A percentile compares a stretch with the other conserved stretches of the same genome.
These are phyloP conservation scores for Crocinoboletus sp. DNA, from an alignment of 1,284 basidiomycete species.

Conservation along the genomic window DNA sequence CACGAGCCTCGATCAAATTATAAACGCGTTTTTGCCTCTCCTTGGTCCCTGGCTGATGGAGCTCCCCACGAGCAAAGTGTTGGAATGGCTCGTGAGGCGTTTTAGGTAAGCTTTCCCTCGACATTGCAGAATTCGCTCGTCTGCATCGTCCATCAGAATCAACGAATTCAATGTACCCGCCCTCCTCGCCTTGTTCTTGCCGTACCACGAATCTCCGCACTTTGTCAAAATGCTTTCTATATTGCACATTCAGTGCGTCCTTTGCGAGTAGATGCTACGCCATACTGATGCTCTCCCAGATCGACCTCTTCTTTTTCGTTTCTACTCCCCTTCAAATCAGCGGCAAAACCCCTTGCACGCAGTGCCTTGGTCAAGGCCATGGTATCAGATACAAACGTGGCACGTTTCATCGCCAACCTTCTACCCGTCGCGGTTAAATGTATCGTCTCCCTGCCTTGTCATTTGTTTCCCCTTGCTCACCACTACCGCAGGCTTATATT, in stretches of 20 bases:
- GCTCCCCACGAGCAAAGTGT: constrained; percentile 76
- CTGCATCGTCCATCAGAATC: constrained; percentile 49
- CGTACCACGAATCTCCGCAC: constrained; percentile 94
- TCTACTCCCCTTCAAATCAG: constrained; percentile 71
- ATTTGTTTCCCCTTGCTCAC: constrained; percentile 5
- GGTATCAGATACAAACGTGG: constrained; percentile 65
- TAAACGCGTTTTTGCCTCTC: constrained; percentile 64
- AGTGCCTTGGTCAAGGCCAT: constrained; percentile 70
- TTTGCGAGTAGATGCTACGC: not conserved
- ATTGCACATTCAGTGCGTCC: constrained; percentile 64
- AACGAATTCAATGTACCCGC: constrained; percentile 90
- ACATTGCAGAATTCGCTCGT: not conserved
- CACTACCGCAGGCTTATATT: constrained; percentile 21
- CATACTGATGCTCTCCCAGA: constrained; percentile 28
- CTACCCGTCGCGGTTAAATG: constrained; percentile 59
- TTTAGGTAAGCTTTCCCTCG: constrained; percentile 63
- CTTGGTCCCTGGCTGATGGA: constrained; percentile 84
- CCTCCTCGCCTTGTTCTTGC: constrained; percentile 83
- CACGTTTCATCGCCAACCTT: constrained; percentile 64
- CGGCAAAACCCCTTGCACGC: constrained; percentile 68
- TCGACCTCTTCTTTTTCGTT: constrained; percentile 56
- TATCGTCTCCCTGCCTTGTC: constrained; percentile 16
- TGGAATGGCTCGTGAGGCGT: constrained; percentile 95
- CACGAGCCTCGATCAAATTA: constrained; percentile 52
- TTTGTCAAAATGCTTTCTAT: constrained; percentile 94